phyloP scores from a whole-genome alignment of 164 flowering plant species.

The Vitis cinerea region DNA sequence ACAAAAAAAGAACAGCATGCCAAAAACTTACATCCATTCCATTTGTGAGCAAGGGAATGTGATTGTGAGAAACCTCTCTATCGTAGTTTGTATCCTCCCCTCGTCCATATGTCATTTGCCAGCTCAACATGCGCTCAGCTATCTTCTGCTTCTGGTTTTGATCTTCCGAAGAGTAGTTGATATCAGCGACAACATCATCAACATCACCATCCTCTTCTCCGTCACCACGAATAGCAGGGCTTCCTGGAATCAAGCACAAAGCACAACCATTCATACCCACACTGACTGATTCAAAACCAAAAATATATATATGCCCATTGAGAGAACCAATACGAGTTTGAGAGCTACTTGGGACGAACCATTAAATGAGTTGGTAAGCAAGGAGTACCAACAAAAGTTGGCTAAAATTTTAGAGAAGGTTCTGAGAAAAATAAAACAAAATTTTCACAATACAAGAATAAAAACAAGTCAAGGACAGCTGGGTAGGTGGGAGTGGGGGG shows the following conservation, averaged over 20 bases:
- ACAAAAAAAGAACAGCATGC: not conserved
- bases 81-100: constrained; percentile 75
- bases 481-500: not conserved
- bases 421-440: not conserved
- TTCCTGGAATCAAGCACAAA: constrained; percentile 35
- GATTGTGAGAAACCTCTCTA: constrained; percentile 65
- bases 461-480: no score
- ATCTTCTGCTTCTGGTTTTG: constrained; percentile 58
- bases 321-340: not conserved
- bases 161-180: constrained; percentile 53
- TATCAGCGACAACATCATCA: constrained; percentile 41
- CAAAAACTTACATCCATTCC: constrained; percentile 47
- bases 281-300: not conserved
- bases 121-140: constrained; percentile 63
- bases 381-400: not conserved
- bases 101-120: constrained; percentile 68
- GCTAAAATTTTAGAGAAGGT: not conserved
- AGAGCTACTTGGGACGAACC: not conserved
- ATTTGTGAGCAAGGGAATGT: constrained; percentile 68
- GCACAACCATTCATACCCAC: no score
- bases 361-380: not conserved
- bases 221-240: constrained; percentile 62
- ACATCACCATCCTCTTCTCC: constrained; percentile 44
- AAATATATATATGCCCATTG: no score
- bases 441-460: no score